Base-by-base conservation (phyloP, 2,329 filamentous ascomycete species). In the Coniochaeta hoffmannii region DNA sequence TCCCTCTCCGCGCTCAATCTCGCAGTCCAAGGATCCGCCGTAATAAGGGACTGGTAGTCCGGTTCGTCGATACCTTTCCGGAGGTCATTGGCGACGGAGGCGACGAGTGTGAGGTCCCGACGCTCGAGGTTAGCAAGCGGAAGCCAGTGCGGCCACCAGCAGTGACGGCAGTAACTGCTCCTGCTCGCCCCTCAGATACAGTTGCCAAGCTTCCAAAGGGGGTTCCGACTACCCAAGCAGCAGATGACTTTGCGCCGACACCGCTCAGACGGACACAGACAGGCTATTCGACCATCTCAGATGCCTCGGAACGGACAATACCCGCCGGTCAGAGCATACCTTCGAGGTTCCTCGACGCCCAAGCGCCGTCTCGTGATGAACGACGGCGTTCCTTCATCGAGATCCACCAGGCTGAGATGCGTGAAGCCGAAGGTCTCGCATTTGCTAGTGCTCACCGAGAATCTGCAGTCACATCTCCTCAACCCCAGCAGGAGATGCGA, bases 81-180 rank as follows among this genome's bases (percentile, higher is more conserved):
- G 87, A 90, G 50, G 72, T 96, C 59, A 97, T 97, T 65, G 93
- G 93, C 50, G 87, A 93, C 69, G 93, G 93, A 56, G 93, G 93
- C 32, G 93, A 97, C 65, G 91, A 96, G 69, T 87, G 88, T 55
- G 85, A 89, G 54, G 74, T 80, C 9, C 88, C 89, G 1, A 81
- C 85, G 1, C 75, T 83, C 19, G 88, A 94, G 66, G 86, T 96
- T 55, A 85, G 83, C 5, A 78, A 76, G 66, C 75, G 73, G 59
- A 86, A 80, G 69, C 49, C 49, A 14, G 62, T 70, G 65, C 58
- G 66, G 67, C 41, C 63, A 38, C 62, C 66, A 66, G 60, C 54
- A 62, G 57, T 64, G 69, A 19, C 69, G 65, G 19, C 68, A 64
- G 14, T 68, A 65, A 56, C 68, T 60, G 50, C 68, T 61, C 56